These are phyloP conservation scores for Senecio squalidus DNA, from an alignment of 140 eudicot genomes.

Conservation along the genomic window DNA sequence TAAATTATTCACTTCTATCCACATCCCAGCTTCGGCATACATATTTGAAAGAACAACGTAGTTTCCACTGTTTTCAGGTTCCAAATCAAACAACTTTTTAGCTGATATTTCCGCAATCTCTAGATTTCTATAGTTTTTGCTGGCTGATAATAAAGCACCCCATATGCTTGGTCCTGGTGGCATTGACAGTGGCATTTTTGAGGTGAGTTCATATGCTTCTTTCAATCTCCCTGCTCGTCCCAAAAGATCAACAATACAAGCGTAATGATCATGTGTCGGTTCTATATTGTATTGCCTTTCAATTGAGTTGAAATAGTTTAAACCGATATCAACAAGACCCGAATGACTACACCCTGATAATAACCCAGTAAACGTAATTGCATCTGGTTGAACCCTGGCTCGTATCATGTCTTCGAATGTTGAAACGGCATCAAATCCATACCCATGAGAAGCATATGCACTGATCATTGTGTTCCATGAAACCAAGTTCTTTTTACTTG, in stretches of 20 bases:
- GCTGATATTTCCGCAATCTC: conserved; percentile 70
- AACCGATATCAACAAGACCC: conserved; percentile 66
- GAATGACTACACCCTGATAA: conserved; percentile 59
- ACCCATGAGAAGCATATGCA: conserved; percentile 74
- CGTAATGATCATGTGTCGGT: conserved; percentile 55
- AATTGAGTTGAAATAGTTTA: conserved; percentile 49
- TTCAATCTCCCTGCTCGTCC: conserved; percentile 55
- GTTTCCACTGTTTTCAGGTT: conserved; percentile 73
- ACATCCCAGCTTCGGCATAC: conserved; percentile 87
- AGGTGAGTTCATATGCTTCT: conserved; percentile 48
- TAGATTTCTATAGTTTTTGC: conserved; percentile 36
- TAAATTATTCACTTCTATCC: conserved; percentile 56
- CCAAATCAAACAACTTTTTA: conserved; percentile 50
- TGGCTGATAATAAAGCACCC: conserved; percentile 66
- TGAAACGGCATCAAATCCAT: conserved; percentile 46
- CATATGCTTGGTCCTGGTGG: conserved; percentile 60
- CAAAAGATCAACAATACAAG: conserved; percentile 64
- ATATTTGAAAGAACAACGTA: conserved; percentile 71
- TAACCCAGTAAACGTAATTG: conserved; percentile 64
- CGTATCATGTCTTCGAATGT: conserved; percentile 52
- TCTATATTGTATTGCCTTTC: conserved; percentile 29
- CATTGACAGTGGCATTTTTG: conserved; percentile 59
- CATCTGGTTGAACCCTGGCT: conserved; percentile 63
- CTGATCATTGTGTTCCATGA: conserved; percentile 81
- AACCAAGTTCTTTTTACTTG: conserved; percentile 33